phyloP scores from a whole-genome alignment of 257 asterid species.

The Capsicum chinense region DNA sequence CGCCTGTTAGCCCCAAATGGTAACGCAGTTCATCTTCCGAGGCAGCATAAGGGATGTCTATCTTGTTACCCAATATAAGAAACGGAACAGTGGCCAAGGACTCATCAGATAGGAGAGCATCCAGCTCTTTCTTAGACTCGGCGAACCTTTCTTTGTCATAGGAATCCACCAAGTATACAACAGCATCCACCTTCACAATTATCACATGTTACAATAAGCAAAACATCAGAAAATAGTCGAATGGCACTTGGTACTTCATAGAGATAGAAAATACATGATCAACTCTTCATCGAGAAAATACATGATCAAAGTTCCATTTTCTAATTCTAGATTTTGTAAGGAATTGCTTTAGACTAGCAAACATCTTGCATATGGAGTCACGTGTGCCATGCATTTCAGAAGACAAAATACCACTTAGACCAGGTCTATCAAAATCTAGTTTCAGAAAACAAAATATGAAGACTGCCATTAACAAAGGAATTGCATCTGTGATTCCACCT shows the following conservation, averaged over 20 bases:
- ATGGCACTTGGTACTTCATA: neutral
- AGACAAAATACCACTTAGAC: neutral
- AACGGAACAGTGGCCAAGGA: constrained; percentile 75
- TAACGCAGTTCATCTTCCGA: constrained; percentile 78
- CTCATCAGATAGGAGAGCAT: constrained; percentile 78
- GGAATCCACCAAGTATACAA: constrained; percentile 77
- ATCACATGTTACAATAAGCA: constrained; percentile 3
- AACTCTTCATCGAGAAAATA: neutral
- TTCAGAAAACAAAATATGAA: neutral
- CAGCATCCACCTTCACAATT: constrained; percentile 77
- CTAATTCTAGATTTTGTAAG: constrained; percentile 12
- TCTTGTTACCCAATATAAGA: constrained; percentile 83
- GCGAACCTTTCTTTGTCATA: constrained; percentile 81
- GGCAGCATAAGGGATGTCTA: constrained; percentile 81
- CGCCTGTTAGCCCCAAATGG: constrained; percentile 64
- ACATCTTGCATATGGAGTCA: neutral
- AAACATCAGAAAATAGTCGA: neutral
- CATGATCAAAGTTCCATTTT: neutral
- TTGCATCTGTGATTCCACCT: neutral
- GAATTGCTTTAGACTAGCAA: neutral
- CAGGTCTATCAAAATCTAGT: neutral
- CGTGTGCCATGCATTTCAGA: neutral
- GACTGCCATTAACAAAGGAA: neutral
- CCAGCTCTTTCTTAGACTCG: constrained; percentile 81
- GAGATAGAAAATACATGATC: neutral